These are phyloP conservation scores for Biancaea sappan DNA, from an alignment of 306 rosid species.

Conservation along the genomic window DNA sequence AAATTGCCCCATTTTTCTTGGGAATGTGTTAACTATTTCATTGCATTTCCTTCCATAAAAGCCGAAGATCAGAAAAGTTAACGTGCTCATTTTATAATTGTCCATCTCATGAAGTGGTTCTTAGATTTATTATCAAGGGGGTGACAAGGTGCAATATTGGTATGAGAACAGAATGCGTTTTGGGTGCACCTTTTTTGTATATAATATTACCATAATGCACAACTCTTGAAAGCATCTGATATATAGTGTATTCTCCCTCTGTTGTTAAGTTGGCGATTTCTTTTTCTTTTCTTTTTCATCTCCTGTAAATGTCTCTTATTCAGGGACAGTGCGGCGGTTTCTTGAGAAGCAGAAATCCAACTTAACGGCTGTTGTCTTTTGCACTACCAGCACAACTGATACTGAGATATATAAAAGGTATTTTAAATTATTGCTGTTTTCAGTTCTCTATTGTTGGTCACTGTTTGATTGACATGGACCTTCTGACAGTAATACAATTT, in stretches of 20 bases:
- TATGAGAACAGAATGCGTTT: conserved; percentile 17
- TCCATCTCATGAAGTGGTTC: conserved; percentile 6
- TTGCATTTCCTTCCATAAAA: conserved; percentile 14
- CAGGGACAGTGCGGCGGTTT: conserved; percentile 94
- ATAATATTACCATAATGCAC: conserved; percentile 5
- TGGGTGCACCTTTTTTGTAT: conserved; percentile 1
- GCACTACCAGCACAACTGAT: conserved; percentile 78
- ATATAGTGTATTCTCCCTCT: conserved; percentile 15
- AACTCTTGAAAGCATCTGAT: conserved; percentile 25
- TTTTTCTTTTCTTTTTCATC: background rate
- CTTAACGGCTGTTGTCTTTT: conserved; percentile 85
- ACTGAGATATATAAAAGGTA: conserved; percentile 97
- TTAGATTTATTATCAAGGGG: conserved; percentile 13
- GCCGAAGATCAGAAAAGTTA: conserved; percentile 18
- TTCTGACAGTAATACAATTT: conserved; percentile 1
- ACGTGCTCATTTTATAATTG: background rate
- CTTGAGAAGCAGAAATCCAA: conserved; percentile 93
- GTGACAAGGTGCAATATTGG: background rate
- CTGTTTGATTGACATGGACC: conserved; percentile 30
- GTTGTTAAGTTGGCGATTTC: conserved; percentile 14
- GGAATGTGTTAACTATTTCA: conserved; percentile 9
- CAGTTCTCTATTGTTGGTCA: conserved; percentile 10
- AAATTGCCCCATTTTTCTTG: conserved; percentile 13
- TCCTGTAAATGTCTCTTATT: conserved; percentile 33
- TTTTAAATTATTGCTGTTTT: background rate